Base-by-base conservation (phyloP, 2,329 filamentous ascomycete genomes). In the Sporothrix curviconia region DNA sequence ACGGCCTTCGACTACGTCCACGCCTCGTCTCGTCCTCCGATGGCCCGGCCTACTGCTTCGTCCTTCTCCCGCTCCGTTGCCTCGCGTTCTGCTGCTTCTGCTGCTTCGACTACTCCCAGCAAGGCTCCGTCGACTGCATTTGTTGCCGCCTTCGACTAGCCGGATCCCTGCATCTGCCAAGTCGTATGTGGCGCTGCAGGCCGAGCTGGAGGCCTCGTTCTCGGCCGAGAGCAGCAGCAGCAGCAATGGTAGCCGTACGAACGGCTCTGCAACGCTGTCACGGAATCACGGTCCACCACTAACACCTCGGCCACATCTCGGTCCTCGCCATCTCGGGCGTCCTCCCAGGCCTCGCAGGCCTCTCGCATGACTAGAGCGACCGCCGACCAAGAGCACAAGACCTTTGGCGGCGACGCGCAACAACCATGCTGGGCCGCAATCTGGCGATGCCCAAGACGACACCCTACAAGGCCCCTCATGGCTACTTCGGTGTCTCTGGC, bases 171-270 rank as follows among this genome's bases (percentile, higher is more conserved):
- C 49, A 6, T 19, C 37, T 17, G 37, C 57, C 8, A 15, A 37
- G 47, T 61, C 58, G 11, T 60, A 60, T 19, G 40, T 60, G 6
- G 55, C 51, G 7, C 19, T 58, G 55, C 60, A 61, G 40, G 37
- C 32, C 11, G 19, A 19, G 4, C 19, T 51, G 19, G 39, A 15
- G 8, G 46, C 44, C 24, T 15, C 42, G 19, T 53, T 53, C 37
- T 24, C 19, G 4, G 12, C n/a, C n/a, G 22, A 14, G 17, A 34
- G 32, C 36, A 3, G 36, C 36, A 9, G 15, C 1, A 12, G 24
- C 24, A 32, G 9, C 22, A 7, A 30, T n/a, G 25, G 3, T 14
- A 12, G 40, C 40, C 40, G 40, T 19, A 24, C 40, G 40, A 24
- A 17, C 3, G 19, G 19, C 4, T 22, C 19, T 11, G 5, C 28